Base-by-base conservation (phyloP, 1,284 basidiomycete genomes). In the Ustilago cynodontis region DNA sequence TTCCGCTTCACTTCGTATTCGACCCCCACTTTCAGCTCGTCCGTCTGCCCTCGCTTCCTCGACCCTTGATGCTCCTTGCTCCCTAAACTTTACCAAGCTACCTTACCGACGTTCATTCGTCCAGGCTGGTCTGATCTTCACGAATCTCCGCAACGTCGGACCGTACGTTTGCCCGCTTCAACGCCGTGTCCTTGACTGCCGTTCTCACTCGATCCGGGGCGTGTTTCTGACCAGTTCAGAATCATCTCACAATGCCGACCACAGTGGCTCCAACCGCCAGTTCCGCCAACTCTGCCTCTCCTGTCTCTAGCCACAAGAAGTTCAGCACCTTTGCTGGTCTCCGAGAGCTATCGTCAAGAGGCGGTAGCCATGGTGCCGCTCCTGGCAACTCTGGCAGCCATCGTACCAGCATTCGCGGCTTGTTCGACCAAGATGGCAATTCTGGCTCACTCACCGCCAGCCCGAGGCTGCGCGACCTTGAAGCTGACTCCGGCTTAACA, bases 401-500 rank as follows among this genome's bases (percentile, higher is more conserved):
- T 41, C 63, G 73, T 22, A 60, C 59, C 47, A 75, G 77, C 64
- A 57, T 79, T 11, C 76, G 80, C 47, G 79, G 79, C 28, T 59
- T 79, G 28, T 78, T 81, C 57, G 79, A 71, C 47, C 58, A 68
- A 14, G 60, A 71, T 31, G 68, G 64, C 49, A 35, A 52, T n/a
- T 47, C 59, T 8, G 45, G 33, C 35, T 67, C 63, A 20, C 52
- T 60, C 61, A 65, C 43, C 14, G 56, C 57, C 22, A 71, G 70
- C 35, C 62, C 65, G 4, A 58, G 29, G 16, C 14, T 41, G 26
- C 29, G 16, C 2, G 72, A 71, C 43, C 65, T 43, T 3, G 90
- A 90, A 78, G 84, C 89, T 47, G 88, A 87, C 41, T 83, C 77
- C 33, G 88, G 88, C 5, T 88, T 89, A 8, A 82, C 90, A 57